Conservation (phyloP, 345 rosid species). For the Citrus unshiu region DNA sequence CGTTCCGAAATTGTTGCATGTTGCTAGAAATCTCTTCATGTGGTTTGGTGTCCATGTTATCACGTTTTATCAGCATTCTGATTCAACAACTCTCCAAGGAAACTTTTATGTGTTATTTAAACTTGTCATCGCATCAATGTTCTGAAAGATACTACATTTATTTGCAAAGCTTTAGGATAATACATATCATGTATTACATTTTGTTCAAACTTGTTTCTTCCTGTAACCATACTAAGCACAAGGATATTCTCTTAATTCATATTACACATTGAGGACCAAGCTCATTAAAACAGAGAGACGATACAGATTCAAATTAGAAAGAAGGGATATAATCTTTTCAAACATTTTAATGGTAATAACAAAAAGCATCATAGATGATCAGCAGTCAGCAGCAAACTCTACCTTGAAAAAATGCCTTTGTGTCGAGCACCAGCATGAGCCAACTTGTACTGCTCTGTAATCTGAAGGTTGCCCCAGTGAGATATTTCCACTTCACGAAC, state of each 20-base stretch:
- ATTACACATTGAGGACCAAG: not conserved
- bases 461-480: conserved; percentile 96
- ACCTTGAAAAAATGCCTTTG: conserved; percentile 97
- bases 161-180: not conserved
- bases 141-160: not conserved
- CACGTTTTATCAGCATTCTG: not conserved
- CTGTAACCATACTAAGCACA: not conserved
- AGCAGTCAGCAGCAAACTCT: conserved; percentile 19
- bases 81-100: not conserved
- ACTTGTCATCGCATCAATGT: not conserved
- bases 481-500: conserved; percentile 92
- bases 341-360: not conserved
- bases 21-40: not conserved
- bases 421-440: conserved; percentile 94
- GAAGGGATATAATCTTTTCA: not conserved
- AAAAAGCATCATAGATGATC: not conserved
- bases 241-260: not conserved
- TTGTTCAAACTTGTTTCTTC: not conserved
- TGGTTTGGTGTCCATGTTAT: not conserved
- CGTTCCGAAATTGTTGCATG: not conserved
- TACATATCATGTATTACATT: not conserved
- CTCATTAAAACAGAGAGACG: not conserved
- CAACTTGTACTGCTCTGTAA: conserved; percentile 83
- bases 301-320: not conserved
- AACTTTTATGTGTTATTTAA: not conserved